A percentile compares a stretch with the other conserved stretches of the same genome.
These are phyloP conservation scores for Curvularia eragrostidis DNA, from an alignment of 2,329 filamentous ascomycete genomes.

Conservation along the genomic window DNA sequence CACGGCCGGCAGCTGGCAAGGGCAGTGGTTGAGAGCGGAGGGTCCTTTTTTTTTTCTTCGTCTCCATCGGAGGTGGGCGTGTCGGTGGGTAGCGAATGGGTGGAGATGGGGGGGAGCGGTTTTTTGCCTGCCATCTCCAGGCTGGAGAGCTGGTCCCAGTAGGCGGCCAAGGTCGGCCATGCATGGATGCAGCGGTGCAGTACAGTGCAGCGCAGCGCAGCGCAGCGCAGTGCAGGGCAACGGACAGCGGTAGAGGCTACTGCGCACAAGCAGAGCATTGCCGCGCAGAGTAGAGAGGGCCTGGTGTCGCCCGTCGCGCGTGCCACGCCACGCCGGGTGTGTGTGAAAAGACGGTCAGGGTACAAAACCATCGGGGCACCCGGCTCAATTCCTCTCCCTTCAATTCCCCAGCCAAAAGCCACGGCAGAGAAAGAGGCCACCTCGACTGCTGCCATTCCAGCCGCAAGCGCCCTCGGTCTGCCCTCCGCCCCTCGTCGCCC, in stretches of 20 bases:
- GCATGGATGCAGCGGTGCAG: conserved; percentile 5
- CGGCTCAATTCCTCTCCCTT: background rate
- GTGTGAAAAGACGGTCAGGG: conserved; percentile 15
- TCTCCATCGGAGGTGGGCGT: conserved; percentile 1
- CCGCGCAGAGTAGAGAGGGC: background rate
- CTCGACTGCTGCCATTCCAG: background rate
- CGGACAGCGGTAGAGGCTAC: background rate
- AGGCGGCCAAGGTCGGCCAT: conserved; percentile 28
- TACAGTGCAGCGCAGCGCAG: conserved; percentile 1
- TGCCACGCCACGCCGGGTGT: conserved; percentile 24
- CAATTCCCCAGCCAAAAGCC: background rate
- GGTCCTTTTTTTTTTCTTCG: background rate
- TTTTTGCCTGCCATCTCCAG: background rate
- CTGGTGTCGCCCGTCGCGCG: conserved; percentile 6
- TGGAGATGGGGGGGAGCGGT: background rate
- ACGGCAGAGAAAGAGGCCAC: background rate
- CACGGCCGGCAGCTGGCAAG: background rate
- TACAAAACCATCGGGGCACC: conserved; percentile 15
- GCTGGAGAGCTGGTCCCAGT: conserved; percentile 5
- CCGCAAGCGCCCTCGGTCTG: conserved; percentile 8
- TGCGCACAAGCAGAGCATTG: conserved; percentile 11
- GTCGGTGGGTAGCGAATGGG: background rate
- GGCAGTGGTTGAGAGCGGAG: background rate
- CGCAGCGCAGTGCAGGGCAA: background rate
- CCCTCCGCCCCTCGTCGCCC: background rate